Conservation (phyloP, 2,329 filamentous ascomycete species). For the Trichothecium roseum region DNA sequence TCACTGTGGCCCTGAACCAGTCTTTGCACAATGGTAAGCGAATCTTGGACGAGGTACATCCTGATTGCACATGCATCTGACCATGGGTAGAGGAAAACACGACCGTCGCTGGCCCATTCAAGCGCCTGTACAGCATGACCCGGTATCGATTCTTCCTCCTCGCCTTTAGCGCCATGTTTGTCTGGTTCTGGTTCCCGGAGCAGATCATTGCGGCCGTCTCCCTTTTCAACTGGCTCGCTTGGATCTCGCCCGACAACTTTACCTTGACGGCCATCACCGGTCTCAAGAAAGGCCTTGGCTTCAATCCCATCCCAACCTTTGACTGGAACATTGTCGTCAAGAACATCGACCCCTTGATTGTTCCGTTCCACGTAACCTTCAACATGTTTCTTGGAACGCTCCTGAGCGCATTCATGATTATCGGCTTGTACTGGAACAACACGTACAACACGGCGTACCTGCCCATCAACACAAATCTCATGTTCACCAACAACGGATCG, state of each 20-base stretch:
- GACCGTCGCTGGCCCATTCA: conserved; percentile 29
- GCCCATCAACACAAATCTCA: conserved; percentile 39
- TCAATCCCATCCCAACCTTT: conserved; percentile 35
- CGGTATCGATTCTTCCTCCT: conserved; percentile 41
- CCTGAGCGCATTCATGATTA: conserved; percentile 43
- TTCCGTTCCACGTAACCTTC: conserved; percentile 51
- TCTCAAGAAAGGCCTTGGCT: conserved; percentile 32
- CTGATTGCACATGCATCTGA: conserved; percentile 10
- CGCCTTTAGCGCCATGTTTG: conserved; percentile 41
- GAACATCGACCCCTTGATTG: conserved; percentile 33
- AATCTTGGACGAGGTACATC: too few relatives aligned
- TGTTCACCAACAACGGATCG: conserved; percentile 37
- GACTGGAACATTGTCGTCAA: conserved; percentile 35
- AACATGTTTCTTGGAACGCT: conserved; percentile 46
- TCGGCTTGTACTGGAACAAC: conserved; percentile 45
- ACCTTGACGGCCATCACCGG: conserved; percentile 31
- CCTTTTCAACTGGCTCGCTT: conserved; percentile 46
- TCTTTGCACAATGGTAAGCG: conserved; percentile 38
- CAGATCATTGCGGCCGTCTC: conserved; percentile 41
- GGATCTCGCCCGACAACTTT: conserved; percentile 38
- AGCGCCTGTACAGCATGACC: conserved; percentile 33
- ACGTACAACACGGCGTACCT: conserved; percentile 46
- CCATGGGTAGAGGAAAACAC: conserved; percentile 27
- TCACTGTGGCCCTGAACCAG: conserved; percentile 42
- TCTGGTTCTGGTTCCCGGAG: conserved; percentile 49